Base-by-base conservation (phyloP, 768 basidiomycete species). In the Tricholoma hemisulphureum region DNA sequence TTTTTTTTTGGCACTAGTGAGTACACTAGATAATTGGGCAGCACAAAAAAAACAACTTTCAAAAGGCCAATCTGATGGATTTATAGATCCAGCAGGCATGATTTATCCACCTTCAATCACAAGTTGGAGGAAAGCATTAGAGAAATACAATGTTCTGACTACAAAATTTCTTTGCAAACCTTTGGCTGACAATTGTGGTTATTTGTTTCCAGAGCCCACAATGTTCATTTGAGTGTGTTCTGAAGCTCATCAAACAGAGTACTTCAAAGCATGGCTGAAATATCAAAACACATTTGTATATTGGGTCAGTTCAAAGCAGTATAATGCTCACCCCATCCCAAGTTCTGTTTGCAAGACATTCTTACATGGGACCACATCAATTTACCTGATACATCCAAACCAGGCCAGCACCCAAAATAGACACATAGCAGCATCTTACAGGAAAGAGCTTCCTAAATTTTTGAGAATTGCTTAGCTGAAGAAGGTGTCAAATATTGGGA, bases 201-300 rank as follows among this genome's bases (percentile, higher is more conserved):
- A 61, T 31, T 39, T 41, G 0, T 61, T 61, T 53, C 34, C 49
- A 4, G 50, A 61, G 18, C 57, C 57, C 4, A 57, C 60, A 1
- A 24, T 35, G 2, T 37, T 61, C 11, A 8, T 61, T 4, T 16
- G 49, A 3, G 24, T 51, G 1, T n/a, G 58, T 16, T 43, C 14
- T 2, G 3, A 3, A 2, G 46, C 26, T 4, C 26, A 24, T 7
- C 29, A 28, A 26, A 20, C 51, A 10, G 31, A 23, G 11, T 34
- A 20, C 9, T 46, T 61, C 10, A 14, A 29, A 7, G 52, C 39
- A n/a, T 61, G 60, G 57, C 53, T 61, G 18, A 7, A 49, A 29
- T 61, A 61, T 26, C 21, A 39, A 0, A 7, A 7, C 0, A 48
- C 48, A 2, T 50, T 62, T 1, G 57, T 62, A 1, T 51, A 59